These are phyloP conservation scores for Gentiana dahurica DNA, from an alignment of 257 asterid genomes.

Conservation along the genomic window DNA sequence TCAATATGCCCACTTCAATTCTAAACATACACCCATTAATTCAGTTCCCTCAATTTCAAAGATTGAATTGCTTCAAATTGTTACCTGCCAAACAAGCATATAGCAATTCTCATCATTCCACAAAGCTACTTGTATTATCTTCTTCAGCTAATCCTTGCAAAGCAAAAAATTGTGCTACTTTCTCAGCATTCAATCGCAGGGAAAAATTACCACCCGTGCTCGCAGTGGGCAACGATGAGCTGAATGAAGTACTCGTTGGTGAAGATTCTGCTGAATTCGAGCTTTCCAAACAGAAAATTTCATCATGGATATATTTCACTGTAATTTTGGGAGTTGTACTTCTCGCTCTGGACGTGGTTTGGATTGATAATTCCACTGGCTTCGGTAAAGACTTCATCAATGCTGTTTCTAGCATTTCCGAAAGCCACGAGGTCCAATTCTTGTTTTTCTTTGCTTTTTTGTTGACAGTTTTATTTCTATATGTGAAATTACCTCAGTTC, in stretches of 20 bases:
- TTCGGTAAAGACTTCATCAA: slow-evolving; percentile 60
- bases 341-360: slow-evolving; percentile 45
- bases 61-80: not conserved
- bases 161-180: not conserved
- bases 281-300: slow-evolving; percentile 54
- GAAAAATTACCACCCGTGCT: slow-evolving; percentile 1
- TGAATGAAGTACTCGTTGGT: slow-evolving; percentile 43
- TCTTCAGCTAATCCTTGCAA: not conserved
- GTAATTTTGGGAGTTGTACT: slow-evolving; percentile 63
- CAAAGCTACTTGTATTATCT: not conserved
- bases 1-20: not conserved
- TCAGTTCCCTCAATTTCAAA: not conserved
- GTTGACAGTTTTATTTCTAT: not conserved
- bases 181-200: not conserved
- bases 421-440: slow-evolving; percentile 64
- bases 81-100: not conserved
- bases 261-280: slow-evolving; percentile 83
- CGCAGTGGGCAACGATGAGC: slow-evolving; percentile 32
- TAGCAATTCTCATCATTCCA: not conserved
- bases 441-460: not conserved
- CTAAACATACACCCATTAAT: not conserved
- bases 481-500: not conserved
- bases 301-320: slow-evolving; percentile 74
- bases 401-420: slow-evolving; percentile 55
- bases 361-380: slow-evolving; percentile 86